Base-by-base conservation (phyloP, 2,329 filamentous ascomycete genomes). In the Monilinia vaccinii-corymbosi region DNA sequence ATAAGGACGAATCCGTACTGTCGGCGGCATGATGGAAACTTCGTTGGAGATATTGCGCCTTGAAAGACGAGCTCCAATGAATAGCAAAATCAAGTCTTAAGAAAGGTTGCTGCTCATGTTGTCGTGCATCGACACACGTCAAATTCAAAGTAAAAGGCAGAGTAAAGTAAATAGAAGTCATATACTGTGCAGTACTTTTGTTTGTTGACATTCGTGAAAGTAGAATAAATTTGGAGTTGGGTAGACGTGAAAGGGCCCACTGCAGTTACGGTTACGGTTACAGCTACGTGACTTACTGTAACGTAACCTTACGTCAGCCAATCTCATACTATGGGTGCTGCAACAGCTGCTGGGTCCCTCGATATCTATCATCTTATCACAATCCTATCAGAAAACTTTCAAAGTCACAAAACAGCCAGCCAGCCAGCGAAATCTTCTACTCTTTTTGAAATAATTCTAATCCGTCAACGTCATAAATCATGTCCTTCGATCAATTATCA, bases 401-500 rank as follows among this genome's bases (percentile, higher is more conserved):
- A 42, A 42, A 16, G 38, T n/a, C 18, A 18, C 60, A 56, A 56
- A 49, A 53, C 55, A 68, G 65, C 52, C 66, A 66, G 44, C 51
- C 11, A 57, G 31, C 51, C 13, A 40, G 9, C 55, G 18, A 34
- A 45, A 28, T 23, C 25, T 21, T 45, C 10, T 23, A 32, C 38
- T 40, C 18, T n/a, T 40, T n/a, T 40, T 2, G 16, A 53, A 16
- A 25, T 11, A 13, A 25, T 28, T 42, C 40, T 18, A 34, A 5
- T 40, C 38, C 18, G 6, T 34, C 16, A 49, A 31, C 9, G 11
- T 32, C 36, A 21, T 21, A 46, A 48, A 71, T 63, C 64, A 97
- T 97, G 93, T 96, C 93, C 21, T 97, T 94, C 76, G 89, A 96
- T 73, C 89, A 90, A 68, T 82, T 94, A 64, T 88, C 88, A 60